phyloP scores from a whole-genome alignment of 768 basidiomycete species.

The Lentinula guzmanii region DNA sequence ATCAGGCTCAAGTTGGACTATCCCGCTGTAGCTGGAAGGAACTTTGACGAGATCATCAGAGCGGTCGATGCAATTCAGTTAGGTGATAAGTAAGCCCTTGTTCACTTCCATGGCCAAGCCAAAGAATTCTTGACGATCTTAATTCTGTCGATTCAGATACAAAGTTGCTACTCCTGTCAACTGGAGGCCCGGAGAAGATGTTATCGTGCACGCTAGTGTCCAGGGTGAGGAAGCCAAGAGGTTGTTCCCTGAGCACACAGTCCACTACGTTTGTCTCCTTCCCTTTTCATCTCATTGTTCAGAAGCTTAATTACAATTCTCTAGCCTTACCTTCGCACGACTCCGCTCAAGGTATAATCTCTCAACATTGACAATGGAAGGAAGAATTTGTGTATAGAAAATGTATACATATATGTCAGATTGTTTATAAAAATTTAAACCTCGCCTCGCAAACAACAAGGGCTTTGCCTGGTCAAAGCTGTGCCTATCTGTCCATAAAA shows the following conservation, averaged over 20 bases:
- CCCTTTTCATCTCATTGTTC: background rate
- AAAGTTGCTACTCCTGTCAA: slow-evolving; percentile 87
- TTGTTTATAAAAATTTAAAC: too few relatives aligned
- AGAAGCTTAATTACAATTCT: slow-evolving; percentile 4
- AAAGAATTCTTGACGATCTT: background rate
- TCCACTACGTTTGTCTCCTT: slow-evolving; percentile 61
- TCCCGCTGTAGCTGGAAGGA: slow-evolving; percentile 93
- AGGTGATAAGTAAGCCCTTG: slow-evolving; percentile 52
- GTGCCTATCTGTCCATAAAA: too few relatives aligned
- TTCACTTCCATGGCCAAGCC: background rate
- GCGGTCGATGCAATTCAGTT: slow-evolving; percentile 93
- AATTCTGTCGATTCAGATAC: slow-evolving; percentile 23
- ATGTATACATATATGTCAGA: background rate
- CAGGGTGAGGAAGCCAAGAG: slow-evolving; percentile 85
- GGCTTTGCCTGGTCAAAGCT: too few relatives aligned
- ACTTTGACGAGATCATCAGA: slow-evolving; percentile 68
- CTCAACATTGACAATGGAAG: background rate
- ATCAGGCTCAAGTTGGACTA: slow-evolving; percentile 89
- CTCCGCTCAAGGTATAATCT: slow-evolving; percentile 28
- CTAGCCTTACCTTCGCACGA: slow-evolving; percentile 87
- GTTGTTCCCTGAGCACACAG: slow-evolving; percentile 79
- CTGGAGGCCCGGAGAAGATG: slow-evolving; percentile 91
- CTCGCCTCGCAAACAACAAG: too few relatives aligned
- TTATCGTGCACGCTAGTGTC: slow-evolving; percentile 87
- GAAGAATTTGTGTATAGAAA: background rate